Evolutionary conservation across 305 asterid genomes (phyloP).

Genomic region (Fraxinus ornus): DNA sequence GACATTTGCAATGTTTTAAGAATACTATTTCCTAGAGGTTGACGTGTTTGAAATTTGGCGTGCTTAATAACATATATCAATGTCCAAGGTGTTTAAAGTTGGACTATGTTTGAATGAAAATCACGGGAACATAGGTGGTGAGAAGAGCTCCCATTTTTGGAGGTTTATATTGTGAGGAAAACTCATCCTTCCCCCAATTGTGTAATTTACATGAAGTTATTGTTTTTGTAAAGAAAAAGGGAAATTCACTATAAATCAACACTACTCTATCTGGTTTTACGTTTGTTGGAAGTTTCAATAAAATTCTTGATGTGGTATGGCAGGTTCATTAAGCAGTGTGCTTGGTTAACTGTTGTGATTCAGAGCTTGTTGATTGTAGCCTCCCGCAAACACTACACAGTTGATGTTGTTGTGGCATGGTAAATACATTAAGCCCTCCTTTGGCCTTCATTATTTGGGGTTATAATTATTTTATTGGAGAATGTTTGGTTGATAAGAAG

Average conservation of each 20-base stretch:
- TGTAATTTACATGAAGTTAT: background rate
- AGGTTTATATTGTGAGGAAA: background rate
- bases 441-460: background rate
- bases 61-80: background rate
- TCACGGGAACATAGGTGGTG: background rate
- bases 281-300: background rate
- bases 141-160: background rate
- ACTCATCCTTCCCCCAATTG: background rate
- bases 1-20: background rate
- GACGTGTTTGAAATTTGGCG: background rate
- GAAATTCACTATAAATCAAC: background rate
- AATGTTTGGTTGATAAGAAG: background rate
- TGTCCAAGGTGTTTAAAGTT: background rate
- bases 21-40: background rate
- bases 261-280: background rate
- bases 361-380: conserved; percentile 93
- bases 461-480: background rate
- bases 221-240: background rate
- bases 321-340: conserved; percentile 78
- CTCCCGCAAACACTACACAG: conserved; percentile 92
- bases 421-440: conserved; percentile 23
- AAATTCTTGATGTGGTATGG: conserved; percentile 17
- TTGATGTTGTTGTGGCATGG: conserved; percentile 95
- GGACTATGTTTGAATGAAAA: background rate
- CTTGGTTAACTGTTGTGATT: conserved; percentile 69